These are phyloP conservation scores for Fraxinus baroniana DNA, from an alignment of 305 asterid species.

Conservation along the genomic window DNA sequence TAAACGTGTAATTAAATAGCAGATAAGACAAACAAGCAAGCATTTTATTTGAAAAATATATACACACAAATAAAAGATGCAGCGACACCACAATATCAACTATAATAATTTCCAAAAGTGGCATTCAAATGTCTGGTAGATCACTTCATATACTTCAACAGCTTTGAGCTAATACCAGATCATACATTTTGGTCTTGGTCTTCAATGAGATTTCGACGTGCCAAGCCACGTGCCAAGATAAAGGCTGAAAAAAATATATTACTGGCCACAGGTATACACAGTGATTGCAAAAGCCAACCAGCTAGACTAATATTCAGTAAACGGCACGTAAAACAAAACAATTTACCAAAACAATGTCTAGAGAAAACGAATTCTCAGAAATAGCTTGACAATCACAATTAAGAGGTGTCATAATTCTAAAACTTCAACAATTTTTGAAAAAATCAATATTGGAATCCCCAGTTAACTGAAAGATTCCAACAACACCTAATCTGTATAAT, in stretches of 20 bases:
- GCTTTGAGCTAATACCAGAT: conserved; percentile 6
- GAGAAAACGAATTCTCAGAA: conserved; percentile 8
- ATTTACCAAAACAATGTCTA: not conserved
- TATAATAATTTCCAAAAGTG: not conserved
- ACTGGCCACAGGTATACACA: not conserved
- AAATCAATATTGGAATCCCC: conserved; percentile 6
- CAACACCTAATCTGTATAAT: not conserved
- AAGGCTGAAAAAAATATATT: conserved; percentile 3
- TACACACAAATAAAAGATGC: not conserved
- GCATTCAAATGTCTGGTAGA: not conserved
- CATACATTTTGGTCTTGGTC: not conserved
- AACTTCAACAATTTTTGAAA: not conserved
- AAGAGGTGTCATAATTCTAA: conserved; percentile 23
- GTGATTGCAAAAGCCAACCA: not conserved
- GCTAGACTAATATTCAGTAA: conserved; percentile 1
- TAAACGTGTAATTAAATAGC: not conserved
- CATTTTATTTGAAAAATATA: not conserved
- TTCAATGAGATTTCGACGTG: not conserved
- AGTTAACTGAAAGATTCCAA: not conserved
- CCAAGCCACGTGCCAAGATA: not conserved
- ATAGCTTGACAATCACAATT: conserved; percentile 19
- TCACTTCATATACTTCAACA: conserved; percentile 2
- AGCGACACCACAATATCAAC: not conserved
- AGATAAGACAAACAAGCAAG: not conserved
- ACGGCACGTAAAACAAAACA: not conserved